phyloP scores from a whole-genome alignment of 805 yeast genomes.

The Ascoidea tarda region DNA sequence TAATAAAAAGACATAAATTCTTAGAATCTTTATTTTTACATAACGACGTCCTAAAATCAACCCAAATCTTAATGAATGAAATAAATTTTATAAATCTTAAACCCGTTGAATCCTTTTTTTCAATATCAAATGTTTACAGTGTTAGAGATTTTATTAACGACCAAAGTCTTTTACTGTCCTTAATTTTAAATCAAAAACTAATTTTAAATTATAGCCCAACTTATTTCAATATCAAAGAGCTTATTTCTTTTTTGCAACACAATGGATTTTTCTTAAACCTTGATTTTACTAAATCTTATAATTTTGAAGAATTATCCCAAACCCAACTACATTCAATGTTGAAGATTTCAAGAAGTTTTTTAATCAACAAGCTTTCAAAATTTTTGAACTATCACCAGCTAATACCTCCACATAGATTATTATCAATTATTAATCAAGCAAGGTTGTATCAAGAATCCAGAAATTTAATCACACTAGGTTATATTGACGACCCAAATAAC shows the following conservation, averaged over 20 bases:
- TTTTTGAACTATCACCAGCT: slow-evolving; percentile 36
- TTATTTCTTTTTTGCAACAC: neutral
- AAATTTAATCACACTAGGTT: slow-evolving; percentile 21
- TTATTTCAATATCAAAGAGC: neutral
- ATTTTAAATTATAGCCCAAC: too few species aligned
- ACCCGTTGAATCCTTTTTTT: slow-evolving; percentile 17
- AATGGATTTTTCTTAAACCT: neutral
- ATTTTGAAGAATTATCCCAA: neutral
- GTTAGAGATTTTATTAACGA: slow-evolving; percentile 8
- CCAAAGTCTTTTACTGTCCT: slow-evolving; percentile 10
- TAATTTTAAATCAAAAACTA: slow-evolving; percentile 6
- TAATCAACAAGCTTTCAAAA: slow-evolving; percentile 27
- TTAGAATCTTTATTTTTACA: slow-evolving; percentile 24
- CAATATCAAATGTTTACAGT: slow-evolving; percentile 10
- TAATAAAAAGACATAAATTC: slow-evolving; percentile 25
- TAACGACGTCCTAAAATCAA: slow-evolving; percentile 19
- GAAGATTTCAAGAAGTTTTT: slow-evolving; percentile 15
- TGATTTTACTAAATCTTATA: slow-evolving; percentile 14
- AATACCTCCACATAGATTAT: slow-evolving; percentile 38
- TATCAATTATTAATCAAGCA: slow-evolving; percentile 37
- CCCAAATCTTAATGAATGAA: slow-evolving; percentile 23
- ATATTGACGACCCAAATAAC: slow-evolving; percentile 9
- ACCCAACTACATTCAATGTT: too few species aligned
- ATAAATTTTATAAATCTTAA: slow-evolving; percentile 16
- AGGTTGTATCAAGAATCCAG: slow-evolving; percentile 27